A percentile compares a stretch with the other conserved stretches of the same genome.
These are phyloP conservation scores for Pythium brassicae DNA, from an alignment of 352 stramenopile species.

Conservation along the genomic window DNA sequence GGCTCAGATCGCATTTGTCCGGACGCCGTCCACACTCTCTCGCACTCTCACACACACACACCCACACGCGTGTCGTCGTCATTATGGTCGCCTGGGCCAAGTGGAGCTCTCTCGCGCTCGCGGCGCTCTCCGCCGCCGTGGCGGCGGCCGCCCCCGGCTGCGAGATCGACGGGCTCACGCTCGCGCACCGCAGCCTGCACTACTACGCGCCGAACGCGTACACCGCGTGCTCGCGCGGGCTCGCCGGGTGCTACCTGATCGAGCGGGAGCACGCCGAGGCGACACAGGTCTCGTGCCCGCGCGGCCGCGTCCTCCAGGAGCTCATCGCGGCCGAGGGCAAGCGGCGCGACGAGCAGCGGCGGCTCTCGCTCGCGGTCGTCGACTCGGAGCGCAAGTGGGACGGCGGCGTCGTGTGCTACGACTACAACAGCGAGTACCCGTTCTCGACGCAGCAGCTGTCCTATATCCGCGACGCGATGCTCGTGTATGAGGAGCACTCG, in stretches of 20 bases:
- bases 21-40: too few species aligned
- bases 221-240: constrained; percentile 59
- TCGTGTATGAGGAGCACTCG: constrained; percentile 52
- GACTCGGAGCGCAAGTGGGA: constrained; percentile 60
- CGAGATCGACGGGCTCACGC: constrained; percentile 45
- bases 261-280: constrained; percentile 55
- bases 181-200: constrained; percentile 60
- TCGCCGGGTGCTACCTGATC: constrained; percentile 60
- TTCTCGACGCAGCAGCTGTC: constrained; percentile 50
- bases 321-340: constrained; percentile 19
- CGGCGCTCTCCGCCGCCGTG: neutral
- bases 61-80: too few species aligned
- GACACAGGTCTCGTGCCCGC: constrained; percentile 56
- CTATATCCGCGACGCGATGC: constrained; percentile 69
- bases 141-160: constrained; percentile 28
- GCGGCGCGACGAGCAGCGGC: constrained; percentile 25
- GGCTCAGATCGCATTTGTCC: too few species aligned
- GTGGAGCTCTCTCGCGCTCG: neutral
- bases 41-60: too few species aligned
- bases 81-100: neutral
- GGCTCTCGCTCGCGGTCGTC: constrained; percentile 62
- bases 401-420: constrained; percentile 70
- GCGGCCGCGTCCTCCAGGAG: constrained; percentile 27
- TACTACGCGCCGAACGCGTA: constrained; percentile 74
- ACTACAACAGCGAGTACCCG: constrained; percentile 57